phyloP scores from a whole-genome alignment of 108 stramenopile genomes.

The Bacterosira constricta region DNA sequence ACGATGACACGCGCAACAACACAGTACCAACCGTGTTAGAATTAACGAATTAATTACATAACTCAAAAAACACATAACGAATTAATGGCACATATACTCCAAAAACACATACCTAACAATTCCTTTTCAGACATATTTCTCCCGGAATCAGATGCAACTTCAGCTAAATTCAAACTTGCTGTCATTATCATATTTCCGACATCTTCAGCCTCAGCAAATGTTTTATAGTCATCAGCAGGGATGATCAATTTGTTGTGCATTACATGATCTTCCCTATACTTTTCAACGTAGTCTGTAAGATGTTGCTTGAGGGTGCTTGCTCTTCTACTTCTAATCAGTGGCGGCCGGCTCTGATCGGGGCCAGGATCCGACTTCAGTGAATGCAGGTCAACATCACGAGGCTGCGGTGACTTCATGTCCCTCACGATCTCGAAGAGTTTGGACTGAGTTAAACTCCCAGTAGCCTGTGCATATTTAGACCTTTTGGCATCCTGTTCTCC shows the following conservation, averaged over 20 bases:
- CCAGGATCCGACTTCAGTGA: constrained; percentile 7
- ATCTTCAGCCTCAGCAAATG: constrained; percentile 45
- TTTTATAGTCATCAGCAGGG: constrained; percentile 36
- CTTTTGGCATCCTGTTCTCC: background rate
- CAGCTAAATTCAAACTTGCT: constrained; percentile 1
- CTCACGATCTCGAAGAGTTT: background rate
- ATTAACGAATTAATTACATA: too few species aligned
- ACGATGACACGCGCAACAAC: too few species aligned
- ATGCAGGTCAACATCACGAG: background rate
- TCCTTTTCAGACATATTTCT: constrained; percentile 53
- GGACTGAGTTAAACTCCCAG: background rate
- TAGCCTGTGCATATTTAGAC: background rate
- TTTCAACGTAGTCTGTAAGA: constrained; percentile 20
- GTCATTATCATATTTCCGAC: constrained; percentile 28
- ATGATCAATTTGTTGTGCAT: constrained; percentile 35
- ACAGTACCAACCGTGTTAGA: too few species aligned
- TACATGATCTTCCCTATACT: constrained; percentile 36
- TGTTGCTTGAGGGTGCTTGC: constrained; percentile 20
- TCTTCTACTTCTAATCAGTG: background rate
- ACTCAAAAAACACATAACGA: too few species aligned
- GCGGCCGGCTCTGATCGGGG: too few species aligned
- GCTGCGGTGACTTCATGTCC: background rate
- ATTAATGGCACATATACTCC: too few species aligned
- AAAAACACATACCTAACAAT: too few species aligned
- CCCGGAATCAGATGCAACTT: constrained; percentile 8